A percentile compares a stretch with the other conserved stretches of the same genome.
These are phyloP conservation scores for Galium porrigens DNA, from an alignment of 305 asterid species.

Conservation along the genomic window DNA sequence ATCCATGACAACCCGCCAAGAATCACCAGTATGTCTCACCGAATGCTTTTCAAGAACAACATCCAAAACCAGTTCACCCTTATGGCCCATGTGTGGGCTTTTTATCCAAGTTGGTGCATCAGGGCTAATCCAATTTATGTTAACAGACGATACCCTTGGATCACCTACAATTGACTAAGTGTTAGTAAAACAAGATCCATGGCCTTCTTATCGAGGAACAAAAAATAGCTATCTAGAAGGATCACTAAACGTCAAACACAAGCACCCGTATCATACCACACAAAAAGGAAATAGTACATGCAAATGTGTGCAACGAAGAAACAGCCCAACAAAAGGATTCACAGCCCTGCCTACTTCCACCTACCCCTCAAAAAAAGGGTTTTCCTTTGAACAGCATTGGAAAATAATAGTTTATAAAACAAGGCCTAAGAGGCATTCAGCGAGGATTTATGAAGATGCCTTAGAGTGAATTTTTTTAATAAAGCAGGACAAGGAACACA, in stretches of 20 bases:
- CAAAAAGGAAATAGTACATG: background rate
- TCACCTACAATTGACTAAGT: conserved; percentile 46
- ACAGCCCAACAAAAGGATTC: background rate
- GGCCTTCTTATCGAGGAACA: background rate
- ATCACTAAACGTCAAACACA: background rate
- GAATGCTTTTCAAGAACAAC: conserved; percentile 67
- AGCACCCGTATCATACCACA: background rate
- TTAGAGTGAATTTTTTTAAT: background rate
- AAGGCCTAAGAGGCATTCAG: background rate
- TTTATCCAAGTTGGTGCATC: conserved; percentile 67
- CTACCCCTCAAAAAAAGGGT: background rate
- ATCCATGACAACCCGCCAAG: conserved; percentile 87
- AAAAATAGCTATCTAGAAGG: background rate
- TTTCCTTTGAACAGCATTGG: background rate
- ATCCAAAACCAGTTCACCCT: conserved; percentile 77
- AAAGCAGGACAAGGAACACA: background rate
- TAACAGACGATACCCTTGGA: conserved; percentile 63
- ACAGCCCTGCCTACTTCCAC: background rate
- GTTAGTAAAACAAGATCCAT: background rate
- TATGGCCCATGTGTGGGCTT: conserved; percentile 42
- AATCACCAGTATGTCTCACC: conserved; percentile 66
- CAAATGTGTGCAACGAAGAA: background rate
- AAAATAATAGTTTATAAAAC: background rate
- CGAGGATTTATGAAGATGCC: background rate
- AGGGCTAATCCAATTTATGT: conserved; percentile 57